These are phyloP conservation scores for Alopecurus myosuroides DNA, from an alignment of 176 grass and related monocot genomes.

Conservation along the genomic window DNA sequence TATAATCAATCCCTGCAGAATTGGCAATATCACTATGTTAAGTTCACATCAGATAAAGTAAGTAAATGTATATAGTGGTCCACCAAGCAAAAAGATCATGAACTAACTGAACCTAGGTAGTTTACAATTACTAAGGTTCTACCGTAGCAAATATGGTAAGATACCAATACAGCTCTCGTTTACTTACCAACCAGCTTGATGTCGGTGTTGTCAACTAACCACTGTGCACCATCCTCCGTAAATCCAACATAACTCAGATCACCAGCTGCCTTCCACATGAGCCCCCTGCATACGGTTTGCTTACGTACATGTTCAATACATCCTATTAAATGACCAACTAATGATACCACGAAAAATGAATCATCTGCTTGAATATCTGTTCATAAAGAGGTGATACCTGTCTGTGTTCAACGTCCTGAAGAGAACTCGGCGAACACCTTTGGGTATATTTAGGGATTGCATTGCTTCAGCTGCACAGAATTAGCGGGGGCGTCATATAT, in stretches of 20 bases:
- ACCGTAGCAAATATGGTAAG: neutral
- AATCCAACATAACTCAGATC: constrained; percentile 75
- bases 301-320: constrained; percentile 3
- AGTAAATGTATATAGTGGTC: neutral
- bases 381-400: constrained; percentile 38
- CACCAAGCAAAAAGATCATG: neutral
- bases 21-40: constrained; percentile 1
- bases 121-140: neutral
- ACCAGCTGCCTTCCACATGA: constrained; percentile 76
- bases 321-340: neutral
- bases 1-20: constrained; percentile 62
- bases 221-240: constrained; percentile 71
- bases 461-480: no score
- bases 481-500: no score
- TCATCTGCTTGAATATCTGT: neutral
- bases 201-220: constrained; percentile 92
- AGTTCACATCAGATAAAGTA: neutral
- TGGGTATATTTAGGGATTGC: no score
- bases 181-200: constrained; percentile 84
- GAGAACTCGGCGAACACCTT: constrained; percentile 52
- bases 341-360: neutral
- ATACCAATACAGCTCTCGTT: neutral
- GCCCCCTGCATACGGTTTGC: constrained; percentile 41
- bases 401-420: constrained; percentile 90
- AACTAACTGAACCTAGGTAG: neutral